These are phyloP conservation scores for Sporobolomyces roseus DNA, from an alignment of 768 basidiomycete genomes.

Conservation along the genomic window DNA sequence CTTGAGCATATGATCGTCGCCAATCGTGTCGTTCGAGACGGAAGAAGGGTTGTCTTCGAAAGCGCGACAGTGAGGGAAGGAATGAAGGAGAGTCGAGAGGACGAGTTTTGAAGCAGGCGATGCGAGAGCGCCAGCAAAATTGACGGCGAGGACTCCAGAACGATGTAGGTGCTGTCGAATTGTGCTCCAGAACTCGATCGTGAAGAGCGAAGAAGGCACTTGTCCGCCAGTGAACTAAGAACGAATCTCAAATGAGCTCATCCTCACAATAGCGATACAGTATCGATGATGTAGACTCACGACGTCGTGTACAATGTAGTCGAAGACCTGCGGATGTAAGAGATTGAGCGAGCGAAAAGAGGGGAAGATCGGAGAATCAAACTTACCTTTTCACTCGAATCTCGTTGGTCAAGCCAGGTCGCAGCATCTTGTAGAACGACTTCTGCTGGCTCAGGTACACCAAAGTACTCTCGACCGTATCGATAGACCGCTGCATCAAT, in stretches of 20 bases:
- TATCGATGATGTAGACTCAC: slow-evolving; percentile 1
- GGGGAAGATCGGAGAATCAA: too few relatives aligned
- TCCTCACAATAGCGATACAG: too few relatives aligned
- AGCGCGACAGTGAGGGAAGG: slow-evolving; percentile 73
- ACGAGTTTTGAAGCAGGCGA: slow-evolving; percentile 65
- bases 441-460: slow-evolving; percentile 60
- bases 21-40: slow-evolving; percentile 62
- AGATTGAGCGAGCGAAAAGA: background rate
- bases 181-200: slow-evolving; percentile 74
- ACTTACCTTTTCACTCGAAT: slow-evolving; percentile 53
- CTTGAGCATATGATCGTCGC: background rate
- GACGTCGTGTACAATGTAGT: slow-evolving; percentile 74
- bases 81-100: slow-evolving; percentile 62
- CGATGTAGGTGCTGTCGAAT: slow-evolving; percentile 62
- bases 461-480: slow-evolving; percentile 74
- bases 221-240: slow-evolving; percentile 75
- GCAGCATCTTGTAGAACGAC: slow-evolving; percentile 75
- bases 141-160: slow-evolving; percentile 76
- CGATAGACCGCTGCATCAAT: slow-evolving; percentile 86
- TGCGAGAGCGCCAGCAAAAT: slow-evolving; percentile 70
- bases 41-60: slow-evolving; percentile 66
- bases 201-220: slow-evolving; percentile 81
- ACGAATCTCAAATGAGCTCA: background rate
- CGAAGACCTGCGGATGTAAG: slow-evolving; percentile 28
- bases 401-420: slow-evolving; percentile 55